These are phyloP conservation scores for Neonothopanus nambi DNA, from an alignment of 1,284 basidiomycete genomes.

Conservation along the genomic window DNA sequence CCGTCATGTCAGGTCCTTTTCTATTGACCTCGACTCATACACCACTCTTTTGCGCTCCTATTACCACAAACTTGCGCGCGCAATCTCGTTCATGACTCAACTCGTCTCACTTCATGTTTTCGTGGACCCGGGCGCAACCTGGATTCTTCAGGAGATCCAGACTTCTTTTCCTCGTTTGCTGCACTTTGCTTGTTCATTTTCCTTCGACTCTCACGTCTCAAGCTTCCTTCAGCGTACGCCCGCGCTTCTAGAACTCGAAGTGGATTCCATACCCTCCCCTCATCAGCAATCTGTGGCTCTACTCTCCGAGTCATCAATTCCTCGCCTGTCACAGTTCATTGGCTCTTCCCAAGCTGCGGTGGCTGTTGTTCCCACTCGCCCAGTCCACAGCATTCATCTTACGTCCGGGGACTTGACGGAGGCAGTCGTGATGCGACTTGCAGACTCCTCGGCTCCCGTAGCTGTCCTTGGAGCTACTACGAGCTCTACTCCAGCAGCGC, in stretches of 20 bases:
- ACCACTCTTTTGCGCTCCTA: slow-evolving; percentile 43
- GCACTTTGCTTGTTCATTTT: slow-evolving; percentile 58
- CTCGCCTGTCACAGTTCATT: slow-evolving; percentile 55
- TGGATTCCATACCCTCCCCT: slow-evolving; percentile 39
- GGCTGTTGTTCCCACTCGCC: slow-evolving; percentile 59
- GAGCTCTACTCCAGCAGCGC: slow-evolving; percentile 41
- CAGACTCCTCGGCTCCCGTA: slow-evolving; percentile 45
- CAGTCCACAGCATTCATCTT: slow-evolving; percentile 61
- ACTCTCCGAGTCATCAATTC: slow-evolving; percentile 43
- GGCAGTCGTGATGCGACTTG: slow-evolving; percentile 49
- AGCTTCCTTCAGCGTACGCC: slow-evolving; percentile 56
- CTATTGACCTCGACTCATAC: slow-evolving; percentile 48
- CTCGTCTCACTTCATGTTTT: slow-evolving; percentile 58
- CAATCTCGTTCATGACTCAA: slow-evolving; percentile 57
- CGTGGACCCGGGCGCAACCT: slow-evolving; percentile 50
- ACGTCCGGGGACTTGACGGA: slow-evolving; percentile 55
- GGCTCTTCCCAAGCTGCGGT: slow-evolving; percentile 58
- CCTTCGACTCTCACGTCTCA: slow-evolving; percentile 55
- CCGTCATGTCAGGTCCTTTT: slow-evolving; percentile 57
- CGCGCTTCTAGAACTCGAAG: slow-evolving; percentile 52
- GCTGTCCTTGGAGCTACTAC: slow-evolving; percentile 47
- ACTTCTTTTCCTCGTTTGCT: slow-evolving; percentile 45
- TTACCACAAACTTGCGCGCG: slow-evolving; percentile 48
- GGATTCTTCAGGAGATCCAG: slow-evolving; percentile 44
- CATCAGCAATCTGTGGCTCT: slow-evolving; percentile 19